phyloP scores from a whole-genome alignment of 2,329 filamentous ascomycete genomes.

The Aureobasidium sp. region DNA sequence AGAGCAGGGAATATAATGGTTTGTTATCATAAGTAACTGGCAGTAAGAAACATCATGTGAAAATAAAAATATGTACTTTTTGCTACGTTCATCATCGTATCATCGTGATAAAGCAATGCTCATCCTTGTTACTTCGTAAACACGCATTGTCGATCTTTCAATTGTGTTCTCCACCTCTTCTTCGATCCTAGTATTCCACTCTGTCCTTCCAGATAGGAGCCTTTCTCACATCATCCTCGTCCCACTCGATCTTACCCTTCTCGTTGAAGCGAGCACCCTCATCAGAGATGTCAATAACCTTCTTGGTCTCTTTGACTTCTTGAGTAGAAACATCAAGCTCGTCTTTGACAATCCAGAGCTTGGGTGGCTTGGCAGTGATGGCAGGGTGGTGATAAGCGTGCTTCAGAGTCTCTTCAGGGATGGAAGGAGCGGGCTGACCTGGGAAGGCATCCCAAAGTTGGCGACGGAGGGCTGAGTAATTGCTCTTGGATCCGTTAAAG shows the following conservation, averaged over 20 bases:
- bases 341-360: slow-evolving; percentile 37
- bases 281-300: slow-evolving; percentile 33
- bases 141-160: neutral
- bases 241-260: slow-evolving; percentile 36
- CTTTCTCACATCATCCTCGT: slow-evolving; percentile 27
- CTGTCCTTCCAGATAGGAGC: slow-evolving; percentile 31
- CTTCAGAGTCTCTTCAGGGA: slow-evolving; percentile 23
- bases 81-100: neutral
- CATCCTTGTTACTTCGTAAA: neutral
- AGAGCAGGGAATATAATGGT: no score
- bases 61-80: neutral
- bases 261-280: slow-evolving; percentile 36
- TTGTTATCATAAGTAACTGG: no score
- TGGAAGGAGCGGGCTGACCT: slow-evolving; percentile 14
- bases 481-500: slow-evolving; percentile 11
- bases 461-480: neutral
- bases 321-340: slow-evolving; percentile 33
- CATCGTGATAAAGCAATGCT: neutral
- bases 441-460: slow-evolving; percentile 15
- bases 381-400: slow-evolving; percentile 38
- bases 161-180: neutral
- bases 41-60: neutral
- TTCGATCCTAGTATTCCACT: neutral
- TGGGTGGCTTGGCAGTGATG: slow-evolving; percentile 30
- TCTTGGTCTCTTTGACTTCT: slow-evolving; percentile 29